Evolutionary conservation across 2,329 filamentous ascomycete species (phyloP), one percentile per base, ranked within the genome.

Genomic region (Madurella mycetomatis): DNA sequence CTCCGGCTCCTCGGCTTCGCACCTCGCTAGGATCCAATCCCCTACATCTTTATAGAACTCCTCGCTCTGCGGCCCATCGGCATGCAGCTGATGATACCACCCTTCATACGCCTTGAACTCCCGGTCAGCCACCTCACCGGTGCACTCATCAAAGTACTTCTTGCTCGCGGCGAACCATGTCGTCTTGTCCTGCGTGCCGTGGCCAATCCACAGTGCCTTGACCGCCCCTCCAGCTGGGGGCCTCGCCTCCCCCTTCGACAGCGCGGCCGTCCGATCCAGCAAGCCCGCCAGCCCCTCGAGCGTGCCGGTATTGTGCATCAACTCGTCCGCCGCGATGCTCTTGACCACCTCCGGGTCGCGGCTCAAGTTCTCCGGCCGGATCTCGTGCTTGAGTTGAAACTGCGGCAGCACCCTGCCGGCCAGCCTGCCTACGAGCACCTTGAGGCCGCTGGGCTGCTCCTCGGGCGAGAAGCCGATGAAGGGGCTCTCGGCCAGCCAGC

Each of bases 301-400:
- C 7, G 92, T 96, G 37, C 90, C 92, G 2, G 84, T 92, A 69
- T 92, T 80, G 71, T 96, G 91, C 69, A 85, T 84, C 49, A 96
- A 75, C 47, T 76, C 66, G 70, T 96, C 92, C 31, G 81, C 78
- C 2, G 74, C 72, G 60, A 88, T 79, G 25, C 75, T 78, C 64
- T 81, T 74, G 50, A 81, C 77, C 2, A 89, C 81, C 18, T 73
- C 81, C 19, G 79, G 74, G 69, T 92, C 87, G 19, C 90, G 82
- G 37, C 80, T 84, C 51, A 96, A 67, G 57, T 85, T 77, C 56
- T 79, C 77, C 1, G 81, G 70, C 44, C 86, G 80, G 19, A 96
- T 75, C 45, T 79, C 77, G 59, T 89, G 81, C 57, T 81, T 74
- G 60, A 91, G 77, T 66, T 91, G 87, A 62, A 76, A 77, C 45